phyloP scores from a whole-genome alignment of 1,139 yeast species.

The Saccharomyces pastorianus region DNA sequence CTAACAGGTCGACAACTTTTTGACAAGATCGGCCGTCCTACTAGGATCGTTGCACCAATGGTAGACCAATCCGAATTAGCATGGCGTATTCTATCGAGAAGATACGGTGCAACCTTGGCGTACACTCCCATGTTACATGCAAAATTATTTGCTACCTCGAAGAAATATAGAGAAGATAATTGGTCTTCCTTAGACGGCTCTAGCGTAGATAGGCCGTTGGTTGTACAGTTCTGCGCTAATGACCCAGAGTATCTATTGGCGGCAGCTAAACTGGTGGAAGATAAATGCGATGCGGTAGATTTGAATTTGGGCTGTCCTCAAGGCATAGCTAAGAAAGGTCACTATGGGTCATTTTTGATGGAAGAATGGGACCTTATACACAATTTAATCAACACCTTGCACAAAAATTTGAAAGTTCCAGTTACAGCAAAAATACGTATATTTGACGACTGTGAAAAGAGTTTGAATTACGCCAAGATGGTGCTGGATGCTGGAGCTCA shows the following conservation, averaged over 20 bases:
- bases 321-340: conserved; percentile 91
- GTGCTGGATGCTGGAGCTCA: conserved; percentile 94
- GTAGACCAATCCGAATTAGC: conserved; percentile 95
- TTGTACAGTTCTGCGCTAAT: conserved; percentile 94
- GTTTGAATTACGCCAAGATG: conserved; percentile 81
- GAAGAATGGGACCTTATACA: conserved; percentile 90
- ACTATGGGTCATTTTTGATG: conserved; percentile 92
- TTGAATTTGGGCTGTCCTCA: conserved; percentile 95
- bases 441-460: conserved; percentile 76
- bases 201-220: conserved; percentile 63
- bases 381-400: conserved; percentile 61
- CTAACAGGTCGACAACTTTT: conserved; percentile 62
- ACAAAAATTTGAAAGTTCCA: conserved; percentile 67
- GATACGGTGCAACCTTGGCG: conserved; percentile 87
- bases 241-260: conserved; percentile 75
- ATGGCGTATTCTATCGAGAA: conserved; percentile 82
- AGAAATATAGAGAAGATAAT: conserved; percentile 70
- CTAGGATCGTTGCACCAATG: conserved; percentile 93
- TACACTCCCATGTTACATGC: conserved; percentile 98
- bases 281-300: conserved; percentile 91
- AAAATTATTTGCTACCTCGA: conserved; percentile 74
- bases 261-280: conserved; percentile 76
- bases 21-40: conserved; percentile 64
- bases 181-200: conserved; percentile 67
- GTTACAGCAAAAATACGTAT: conserved; percentile 95